Conservation (phyloP, 163 green algal species). For the Trebouxia gelatinosa region DNA sequence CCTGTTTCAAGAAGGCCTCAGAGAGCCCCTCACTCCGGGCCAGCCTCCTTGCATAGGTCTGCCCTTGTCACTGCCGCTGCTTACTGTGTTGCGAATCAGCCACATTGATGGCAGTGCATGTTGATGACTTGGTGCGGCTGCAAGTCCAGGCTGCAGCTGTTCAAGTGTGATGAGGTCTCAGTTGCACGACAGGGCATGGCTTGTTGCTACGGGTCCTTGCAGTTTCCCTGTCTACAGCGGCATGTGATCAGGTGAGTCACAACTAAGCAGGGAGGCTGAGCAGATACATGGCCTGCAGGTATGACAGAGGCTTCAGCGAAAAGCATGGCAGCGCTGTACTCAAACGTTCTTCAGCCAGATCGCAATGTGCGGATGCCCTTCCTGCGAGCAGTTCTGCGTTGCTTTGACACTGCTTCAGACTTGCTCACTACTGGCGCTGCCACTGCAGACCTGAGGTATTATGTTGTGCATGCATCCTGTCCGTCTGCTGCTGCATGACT, state of each 20-base stretch:
- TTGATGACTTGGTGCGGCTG: too few relatives aligned
- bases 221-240: too few relatives aligned
- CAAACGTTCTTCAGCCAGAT: constrained; percentile 45
- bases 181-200: not conserved
- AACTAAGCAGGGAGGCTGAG: constrained; percentile 2
- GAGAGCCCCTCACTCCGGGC: not conserved
- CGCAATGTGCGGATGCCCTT: constrained; percentile 51
- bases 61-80: not conserved
- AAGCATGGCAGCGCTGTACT: constrained; percentile 48
- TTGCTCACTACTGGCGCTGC: constrained; percentile 16
- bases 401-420: constrained; percentile 52
- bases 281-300: too few relatives aligned
- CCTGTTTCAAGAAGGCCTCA: constrained; percentile 56
- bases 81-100: not conserved
- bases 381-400: constrained; percentile 57
- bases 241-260: too few relatives aligned
- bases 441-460: constrained; percentile 29
- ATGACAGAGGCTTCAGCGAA: too few relatives aligned
- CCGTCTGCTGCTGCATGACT: too few relatives aligned
- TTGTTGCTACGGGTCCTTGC: not conserved
- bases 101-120: not conserved
- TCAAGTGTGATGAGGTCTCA: not conserved
- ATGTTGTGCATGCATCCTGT: too few relatives aligned
- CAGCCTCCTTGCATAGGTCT: not conserved
- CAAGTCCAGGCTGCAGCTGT: not conserved